A percentile compares a stretch with the other conserved stretches of the same genome.
Evolutionary conservation across 1,139 yeast genomes (phyloP).

Genomic region (Blastobotrys serpentis): DNA sequence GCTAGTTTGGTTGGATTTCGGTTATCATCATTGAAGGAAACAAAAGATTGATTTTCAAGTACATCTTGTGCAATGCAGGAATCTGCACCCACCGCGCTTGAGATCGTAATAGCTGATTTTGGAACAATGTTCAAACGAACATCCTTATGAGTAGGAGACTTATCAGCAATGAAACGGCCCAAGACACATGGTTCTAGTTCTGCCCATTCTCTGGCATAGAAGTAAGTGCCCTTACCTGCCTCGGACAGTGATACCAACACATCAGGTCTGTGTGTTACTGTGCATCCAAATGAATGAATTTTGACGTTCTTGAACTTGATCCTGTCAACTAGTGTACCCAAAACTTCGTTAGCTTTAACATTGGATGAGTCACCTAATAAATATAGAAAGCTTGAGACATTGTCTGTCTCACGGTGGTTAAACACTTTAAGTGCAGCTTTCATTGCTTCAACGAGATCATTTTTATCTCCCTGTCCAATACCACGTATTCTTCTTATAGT

Average conservation of each 20-base stretch:
- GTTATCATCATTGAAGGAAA: slow-evolving; percentile 8
- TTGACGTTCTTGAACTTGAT: slow-evolving; percentile 11
- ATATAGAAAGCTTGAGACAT: slow-evolving; percentile 14
- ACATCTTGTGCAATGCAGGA: slow-evolving; percentile 16
- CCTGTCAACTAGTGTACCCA: slow-evolving; percentile 10
- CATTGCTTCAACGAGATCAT: slow-evolving; percentile 17
- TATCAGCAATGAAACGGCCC: slow-evolving; percentile 20
- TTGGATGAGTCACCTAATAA: slow-evolving; percentile 15
- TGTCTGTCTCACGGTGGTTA: slow-evolving; percentile 9
- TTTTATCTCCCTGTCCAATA: slow-evolving; percentile 11
- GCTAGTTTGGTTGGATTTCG: slow-evolving; percentile 15
- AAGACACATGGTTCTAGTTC: slow-evolving; percentile 16
- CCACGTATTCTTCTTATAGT: slow-evolving; percentile 14
- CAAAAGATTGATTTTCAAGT: slow-evolving; percentile 8
- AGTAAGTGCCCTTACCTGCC: slow-evolving; percentile 19
- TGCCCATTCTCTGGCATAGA: slow-evolving; percentile 21
- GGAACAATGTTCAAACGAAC: slow-evolving; percentile 22
- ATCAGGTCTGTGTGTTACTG: slow-evolving; percentile 20
- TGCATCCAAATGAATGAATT: slow-evolving; percentile 21
- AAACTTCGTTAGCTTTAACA: slow-evolving; percentile 6
- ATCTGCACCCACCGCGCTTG: slow-evolving; percentile 19
- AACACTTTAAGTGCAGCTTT: slow-evolving; percentile 14
- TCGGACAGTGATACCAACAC: slow-evolving; percentile 14
- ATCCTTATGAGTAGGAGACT: slow-evolving; percentile 19
- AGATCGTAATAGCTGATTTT: slow-evolving; percentile 18